Percentiles rank a stretch among this genome's conserved stretches.
These are phyloP conservation scores for Fistulifera pelliculosa DNA, from an alignment of 108 stramenopile species.

Conservation along the genomic window DNA sequence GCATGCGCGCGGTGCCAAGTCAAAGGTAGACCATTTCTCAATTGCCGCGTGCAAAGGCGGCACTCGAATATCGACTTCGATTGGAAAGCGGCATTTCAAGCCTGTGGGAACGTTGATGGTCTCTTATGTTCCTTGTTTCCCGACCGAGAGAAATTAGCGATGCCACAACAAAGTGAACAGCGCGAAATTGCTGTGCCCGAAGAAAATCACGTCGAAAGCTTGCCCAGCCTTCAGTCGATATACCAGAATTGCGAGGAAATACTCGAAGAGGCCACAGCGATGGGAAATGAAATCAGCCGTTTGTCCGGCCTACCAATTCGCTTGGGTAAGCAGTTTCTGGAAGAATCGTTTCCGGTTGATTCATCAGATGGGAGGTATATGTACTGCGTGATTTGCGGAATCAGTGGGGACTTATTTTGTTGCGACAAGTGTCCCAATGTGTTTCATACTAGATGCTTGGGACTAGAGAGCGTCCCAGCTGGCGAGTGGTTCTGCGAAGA, in stretches of 20 bases:
- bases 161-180: no score
- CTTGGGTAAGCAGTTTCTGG: conserved; percentile 34
- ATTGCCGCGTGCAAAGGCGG: conserved; percentile 25
- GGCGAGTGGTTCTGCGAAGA: conserved; percentile 52
- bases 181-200: not conserved
- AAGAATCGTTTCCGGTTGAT: conserved; percentile 32
- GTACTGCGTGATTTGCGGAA: conserved; percentile 45
- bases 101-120: conserved; percentile 24
- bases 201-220: not conserved
- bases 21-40: conserved; percentile 7
- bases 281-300: not conserved
- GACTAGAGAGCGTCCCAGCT: conserved; percentile 32
- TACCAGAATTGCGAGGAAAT: conserved; percentile 1
- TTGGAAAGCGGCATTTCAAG: conserved; percentile 19
- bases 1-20: conserved; percentile 39
- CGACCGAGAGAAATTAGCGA: not conserved
- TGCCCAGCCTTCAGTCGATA: not conserved
- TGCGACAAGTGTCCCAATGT: conserved; percentile 57
- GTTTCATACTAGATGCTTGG: conserved; percentile 34
- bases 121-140: conserved; percentile 19
- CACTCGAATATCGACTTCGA: conserved; percentile 48
- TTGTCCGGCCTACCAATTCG: conserved; percentile 3
- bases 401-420: conserved; percentile 43
- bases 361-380: conserved; percentile 41
- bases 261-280: conserved; percentile 2